Conservation (phyloP, 2,329 filamentous ascomycete genomes). For the Fusarium succisae region DNA sequence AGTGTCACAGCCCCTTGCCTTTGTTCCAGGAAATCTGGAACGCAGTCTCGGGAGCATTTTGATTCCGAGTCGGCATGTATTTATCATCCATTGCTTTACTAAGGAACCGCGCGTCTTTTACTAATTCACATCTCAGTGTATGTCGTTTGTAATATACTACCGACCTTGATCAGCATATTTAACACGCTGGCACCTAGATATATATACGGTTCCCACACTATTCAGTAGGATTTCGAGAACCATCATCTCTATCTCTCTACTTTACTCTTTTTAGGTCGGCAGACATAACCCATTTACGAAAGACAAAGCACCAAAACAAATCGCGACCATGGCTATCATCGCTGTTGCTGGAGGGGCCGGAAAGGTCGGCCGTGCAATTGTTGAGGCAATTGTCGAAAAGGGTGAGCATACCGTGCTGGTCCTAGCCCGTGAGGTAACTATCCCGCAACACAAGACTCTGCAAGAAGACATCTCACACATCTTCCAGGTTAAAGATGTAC, state of each 20-base stretch:
- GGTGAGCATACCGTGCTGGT: not conserved
- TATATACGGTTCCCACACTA: not conserved
- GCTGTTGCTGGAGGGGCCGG: not conserved
- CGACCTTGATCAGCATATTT: not conserved
- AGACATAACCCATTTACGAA: too few species aligned
- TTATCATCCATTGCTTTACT: not conserved
- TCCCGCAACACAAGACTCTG: too few species aligned
- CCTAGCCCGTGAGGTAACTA: not conserved
- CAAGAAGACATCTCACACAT: not conserved
- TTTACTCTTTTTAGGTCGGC: fast-evolving
- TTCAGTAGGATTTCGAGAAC: too few species aligned
- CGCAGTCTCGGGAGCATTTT: not conserved
- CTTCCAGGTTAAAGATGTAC: not conserved
- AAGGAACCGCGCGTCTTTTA: not conserved
- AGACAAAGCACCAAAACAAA: not conserved
- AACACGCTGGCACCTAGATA: not conserved
- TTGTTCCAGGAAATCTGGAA: too few species aligned
- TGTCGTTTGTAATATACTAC: too few species aligned
- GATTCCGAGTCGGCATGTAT: not conserved
- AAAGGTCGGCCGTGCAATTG: not conserved
- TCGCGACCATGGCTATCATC: not conserved
- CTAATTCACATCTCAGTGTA: not conserved
- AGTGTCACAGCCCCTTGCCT: too few species aligned
- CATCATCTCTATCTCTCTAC: too few species aligned
- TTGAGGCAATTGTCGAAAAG: not conserved